A percentile compares a stretch with the other conserved stretches of the same genome.
phyloP scores from a whole-genome alignment of 495 filamentous ascomycete genomes.

The Penicillium alfredii region DNA sequence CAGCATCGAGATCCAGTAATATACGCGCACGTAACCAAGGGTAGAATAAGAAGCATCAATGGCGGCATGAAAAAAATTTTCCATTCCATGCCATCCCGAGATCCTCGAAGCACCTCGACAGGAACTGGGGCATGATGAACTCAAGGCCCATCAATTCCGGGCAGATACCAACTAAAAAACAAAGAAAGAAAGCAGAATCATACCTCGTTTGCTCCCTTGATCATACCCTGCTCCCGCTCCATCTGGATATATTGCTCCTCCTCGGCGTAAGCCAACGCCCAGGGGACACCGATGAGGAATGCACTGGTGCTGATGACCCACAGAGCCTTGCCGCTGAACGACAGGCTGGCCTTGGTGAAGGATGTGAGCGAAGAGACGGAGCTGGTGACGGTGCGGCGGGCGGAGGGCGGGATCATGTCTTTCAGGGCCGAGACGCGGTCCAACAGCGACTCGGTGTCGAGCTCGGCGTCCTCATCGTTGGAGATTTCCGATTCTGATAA shows the following conservation, averaged over 20 bases:
- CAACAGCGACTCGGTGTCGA: constrained; percentile 56
- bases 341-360: constrained; percentile 55
- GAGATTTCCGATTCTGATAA: constrained; percentile 51
- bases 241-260: constrained; percentile 93
- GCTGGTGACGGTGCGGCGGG: constrained; percentile 61
- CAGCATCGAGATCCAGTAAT: no score
- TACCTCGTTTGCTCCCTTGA: constrained; percentile 71
- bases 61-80: constrained; percentile 6
- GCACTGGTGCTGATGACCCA: constrained; percentile 85
- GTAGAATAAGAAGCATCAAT: no score
- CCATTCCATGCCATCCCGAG: not conserved
- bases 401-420: constrained; percentile 84
- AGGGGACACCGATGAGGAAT: constrained; percentile 86
- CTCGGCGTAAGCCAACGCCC: constrained; percentile 85
- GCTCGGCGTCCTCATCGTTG: constrained; percentile 38
- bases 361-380: constrained; percentile 51
- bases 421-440: constrained; percentile 80
- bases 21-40: no score
- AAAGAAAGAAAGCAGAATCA: constrained; percentile 3
- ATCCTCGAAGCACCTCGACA: not conserved
- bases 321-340: constrained; percentile 71
- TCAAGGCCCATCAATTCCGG: no score
- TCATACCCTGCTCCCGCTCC: constrained; percentile 96
- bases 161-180: not conserved
- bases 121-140: no score